These are phyloP conservation scores for Wickerhamiella hasegawae DNA, from an alignment of 805 yeast genomes.

Conservation along the genomic window DNA sequence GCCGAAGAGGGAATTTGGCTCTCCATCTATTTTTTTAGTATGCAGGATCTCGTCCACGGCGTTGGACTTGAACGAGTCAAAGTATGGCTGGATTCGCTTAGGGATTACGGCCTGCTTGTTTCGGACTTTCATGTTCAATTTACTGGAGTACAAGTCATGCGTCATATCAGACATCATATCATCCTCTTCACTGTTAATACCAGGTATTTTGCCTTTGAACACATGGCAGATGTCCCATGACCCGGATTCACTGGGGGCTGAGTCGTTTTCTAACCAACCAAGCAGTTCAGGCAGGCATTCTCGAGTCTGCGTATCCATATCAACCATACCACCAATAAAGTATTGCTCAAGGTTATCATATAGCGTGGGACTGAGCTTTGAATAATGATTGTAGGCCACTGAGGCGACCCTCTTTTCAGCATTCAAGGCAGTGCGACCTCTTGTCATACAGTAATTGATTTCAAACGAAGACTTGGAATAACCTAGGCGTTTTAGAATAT, in stretches of 20 bases:
- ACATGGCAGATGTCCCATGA: conserved; percentile 23
- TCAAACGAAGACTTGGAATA: conserved; percentile 22
- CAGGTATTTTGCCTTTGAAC: conserved; percentile 18
- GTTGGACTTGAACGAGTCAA: too few relatives aligned
- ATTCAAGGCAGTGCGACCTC: conserved; percentile 37
- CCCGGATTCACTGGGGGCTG: conserved; percentile 5
- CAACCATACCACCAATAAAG: conserved; percentile 37
- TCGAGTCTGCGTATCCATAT: conserved; percentile 26
- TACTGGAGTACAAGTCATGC: too few relatives aligned
- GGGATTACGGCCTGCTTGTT: too few relatives aligned
- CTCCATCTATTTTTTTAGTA: too few relatives aligned
- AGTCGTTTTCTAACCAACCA: conserved; percentile 27
- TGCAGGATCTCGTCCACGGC: too few relatives aligned
- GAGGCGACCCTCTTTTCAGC: conserved; percentile 28
- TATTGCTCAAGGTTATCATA: conserved; percentile 30
- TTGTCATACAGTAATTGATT: conserved; percentile 33
- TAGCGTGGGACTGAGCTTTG: conserved; percentile 30
- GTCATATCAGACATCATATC: too few relatives aligned
- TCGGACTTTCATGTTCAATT: too few relatives aligned
- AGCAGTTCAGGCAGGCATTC: conserved; percentile 26
- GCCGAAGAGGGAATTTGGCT: conserved; percentile 7
- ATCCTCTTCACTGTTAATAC: too few relatives aligned
- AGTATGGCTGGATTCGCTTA: too few relatives aligned
- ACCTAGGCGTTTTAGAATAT: conserved; percentile 27
- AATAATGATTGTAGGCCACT: conserved; percentile 20